A percentile compares a stretch with the other conserved stretches of the same genome.
Conservation (phyloP, 768 basidiomycete species). For the Collybiopsis confluens region DNA sequence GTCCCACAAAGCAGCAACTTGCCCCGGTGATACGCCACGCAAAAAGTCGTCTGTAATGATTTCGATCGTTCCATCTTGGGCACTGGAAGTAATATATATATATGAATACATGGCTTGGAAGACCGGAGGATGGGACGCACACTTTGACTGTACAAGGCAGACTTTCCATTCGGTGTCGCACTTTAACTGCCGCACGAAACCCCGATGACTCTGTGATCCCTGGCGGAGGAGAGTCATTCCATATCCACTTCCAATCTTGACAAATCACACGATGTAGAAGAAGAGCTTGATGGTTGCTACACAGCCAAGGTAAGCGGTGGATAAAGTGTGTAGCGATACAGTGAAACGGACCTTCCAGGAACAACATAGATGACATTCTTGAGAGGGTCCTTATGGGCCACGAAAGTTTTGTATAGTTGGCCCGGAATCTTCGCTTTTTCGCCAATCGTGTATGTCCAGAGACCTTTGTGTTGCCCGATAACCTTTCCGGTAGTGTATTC, state of each 20-base stretch:
- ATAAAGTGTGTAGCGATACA: too few species aligned
- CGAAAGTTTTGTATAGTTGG: conserved; percentile 59
- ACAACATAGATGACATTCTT: conserved; percentile 74
- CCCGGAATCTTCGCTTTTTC: conserved; percentile 71
- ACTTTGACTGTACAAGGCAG: conserved; percentile 48
- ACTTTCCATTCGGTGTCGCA: conserved; percentile 65
- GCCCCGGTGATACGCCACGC: conserved; percentile 72
- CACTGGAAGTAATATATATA: conserved; percentile 16
- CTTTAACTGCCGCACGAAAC: conserved; percentile 48
- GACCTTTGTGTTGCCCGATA: conserved; percentile 62
- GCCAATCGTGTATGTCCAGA: conserved; percentile 86
- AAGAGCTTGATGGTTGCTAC: conserved; percentile 60
- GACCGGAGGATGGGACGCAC: conserved; percentile 40
- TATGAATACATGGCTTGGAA: not conserved
- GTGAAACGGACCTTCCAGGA: conserved; percentile 57
- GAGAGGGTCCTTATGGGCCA: conserved; percentile 62
- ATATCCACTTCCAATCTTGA: conserved; percentile 72
- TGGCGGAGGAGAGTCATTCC: conserved; percentile 52
- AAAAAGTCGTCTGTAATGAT: conserved; percentile 58
- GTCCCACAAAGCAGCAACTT: conserved; percentile 72
- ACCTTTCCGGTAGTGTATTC: conserved; percentile 48
- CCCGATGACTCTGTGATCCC: conserved; percentile 39
- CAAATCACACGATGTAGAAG: conserved; percentile 13
- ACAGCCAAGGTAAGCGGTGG: not conserved
- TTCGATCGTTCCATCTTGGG: conserved; percentile 23